Percentiles rank a stretch among this genome's conserved stretches.
Conservation (phyloP, 2,329 filamentous ascomycete species). For the Penicillium expansum region DNA sequence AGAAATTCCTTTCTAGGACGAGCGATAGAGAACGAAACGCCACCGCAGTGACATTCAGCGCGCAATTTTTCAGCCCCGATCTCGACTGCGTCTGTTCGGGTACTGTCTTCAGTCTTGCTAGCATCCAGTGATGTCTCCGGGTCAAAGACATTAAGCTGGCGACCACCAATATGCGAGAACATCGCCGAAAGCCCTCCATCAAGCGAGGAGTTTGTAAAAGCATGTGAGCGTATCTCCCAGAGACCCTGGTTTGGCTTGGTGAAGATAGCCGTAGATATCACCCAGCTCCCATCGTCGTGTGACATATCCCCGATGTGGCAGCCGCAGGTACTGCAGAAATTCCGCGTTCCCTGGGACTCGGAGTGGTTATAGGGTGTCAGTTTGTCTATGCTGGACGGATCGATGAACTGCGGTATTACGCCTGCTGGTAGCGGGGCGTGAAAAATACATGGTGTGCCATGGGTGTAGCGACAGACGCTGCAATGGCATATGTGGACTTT, state of each 20-base stretch:
- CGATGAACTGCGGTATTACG: slow-evolving; percentile 23
- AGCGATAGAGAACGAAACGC: slow-evolving; percentile 44
- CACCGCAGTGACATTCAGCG: slow-evolving; percentile 46
- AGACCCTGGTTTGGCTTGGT: slow-evolving; percentile 16
- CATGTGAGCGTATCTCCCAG: slow-evolving; percentile 21
- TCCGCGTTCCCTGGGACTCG: slow-evolving; percentile 16
- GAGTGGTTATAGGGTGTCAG: slow-evolving; percentile 34
- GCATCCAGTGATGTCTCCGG: background rate
- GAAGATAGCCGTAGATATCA: slow-evolving; percentile 26
- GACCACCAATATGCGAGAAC: slow-evolving; percentile 16
- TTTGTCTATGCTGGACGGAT: slow-evolving; percentile 18
- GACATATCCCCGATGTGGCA: slow-evolving; percentile 31
- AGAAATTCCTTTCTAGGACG: slow-evolving; percentile 35
- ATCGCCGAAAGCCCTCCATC: slow-evolving; percentile 20
- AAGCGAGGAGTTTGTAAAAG: slow-evolving; percentile 15
- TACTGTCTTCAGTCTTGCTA: background rate
- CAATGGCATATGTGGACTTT: slow-evolving; percentile 46
- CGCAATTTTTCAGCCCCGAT: slow-evolving; percentile 24
- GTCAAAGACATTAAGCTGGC: slow-evolving; percentile 15
- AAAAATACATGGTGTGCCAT: slow-evolving; percentile 35
- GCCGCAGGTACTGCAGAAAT: too few species aligned
- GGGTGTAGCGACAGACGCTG: slow-evolving; percentile 42
- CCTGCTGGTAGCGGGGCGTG: slow-evolving; percentile 24
- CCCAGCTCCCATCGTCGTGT: slow-evolving; percentile 16
- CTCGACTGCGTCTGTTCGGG: background rate